Evolutionary conservation across 176 grass and related monocot species (phyloP).

Genomic region (Phragmites australis): DNA sequence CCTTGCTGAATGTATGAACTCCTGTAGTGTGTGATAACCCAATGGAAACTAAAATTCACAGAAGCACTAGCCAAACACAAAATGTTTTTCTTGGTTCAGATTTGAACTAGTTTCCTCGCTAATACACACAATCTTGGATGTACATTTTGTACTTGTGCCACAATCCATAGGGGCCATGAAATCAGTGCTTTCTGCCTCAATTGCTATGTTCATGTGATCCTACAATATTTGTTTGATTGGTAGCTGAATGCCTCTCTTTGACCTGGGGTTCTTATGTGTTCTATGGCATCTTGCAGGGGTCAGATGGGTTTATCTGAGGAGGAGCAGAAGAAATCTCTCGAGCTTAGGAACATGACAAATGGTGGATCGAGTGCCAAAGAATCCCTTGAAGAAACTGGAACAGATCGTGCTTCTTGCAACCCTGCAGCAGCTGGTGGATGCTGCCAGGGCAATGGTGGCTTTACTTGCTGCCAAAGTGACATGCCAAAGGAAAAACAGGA

Average conservation of each 20-base stretch:
- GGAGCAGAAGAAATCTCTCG: constrained; percentile 79
- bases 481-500: constrained; percentile 49
- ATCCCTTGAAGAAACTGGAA: constrained; percentile 42
- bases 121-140: not conserved
- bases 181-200: not conserved
- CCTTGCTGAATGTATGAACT: not conserved
- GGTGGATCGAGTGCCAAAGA: constrained; percentile 41
- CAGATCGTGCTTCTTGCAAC: constrained; percentile 19
- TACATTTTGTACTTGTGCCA: not conserved
- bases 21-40: not conserved
- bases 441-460: constrained; percentile 61
- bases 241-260: not conserved
- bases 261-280: constrained; percentile 28
- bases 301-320: constrained; percentile 86
- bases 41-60: not conserved
- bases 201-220: constrained; percentile 8
- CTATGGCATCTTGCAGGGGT: constrained; percentile 52
- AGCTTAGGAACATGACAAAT: constrained; percentile 49
- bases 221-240: not conserved
- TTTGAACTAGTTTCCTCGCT: not conserved
- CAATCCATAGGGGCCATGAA: not conserved
- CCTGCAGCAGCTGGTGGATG: constrained; percentile 48
- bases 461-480: constrained; percentile 72
- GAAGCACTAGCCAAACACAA: not conserved
- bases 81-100: not conserved